phyloP scores from a whole-genome alignment of 306 rosid species.

The Biancaea sappan region DNA sequence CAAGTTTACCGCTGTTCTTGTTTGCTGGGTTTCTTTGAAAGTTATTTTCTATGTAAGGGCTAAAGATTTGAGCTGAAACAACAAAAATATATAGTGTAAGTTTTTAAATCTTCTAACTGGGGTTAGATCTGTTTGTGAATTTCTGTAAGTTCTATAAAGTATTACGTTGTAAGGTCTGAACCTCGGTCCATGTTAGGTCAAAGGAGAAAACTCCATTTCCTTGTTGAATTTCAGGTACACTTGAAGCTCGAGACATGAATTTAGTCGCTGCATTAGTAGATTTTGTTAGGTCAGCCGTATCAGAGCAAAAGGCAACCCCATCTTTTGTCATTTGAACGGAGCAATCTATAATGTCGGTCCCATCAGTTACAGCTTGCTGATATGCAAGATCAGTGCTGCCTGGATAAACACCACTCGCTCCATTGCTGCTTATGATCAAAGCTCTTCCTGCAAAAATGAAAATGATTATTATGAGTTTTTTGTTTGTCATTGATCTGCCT shows the following conservation, averaged over 20 bases:
- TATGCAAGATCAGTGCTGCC: conserved; percentile 90
- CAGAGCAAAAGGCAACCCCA: conserved; percentile 76
- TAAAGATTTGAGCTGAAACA: conserved; percentile 67
- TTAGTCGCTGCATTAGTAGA: conserved; percentile 53
- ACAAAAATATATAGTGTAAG: neutral
- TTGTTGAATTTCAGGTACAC: conserved; percentile 69
- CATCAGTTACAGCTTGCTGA: conserved; percentile 69
- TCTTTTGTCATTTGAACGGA: conserved; percentile 90
- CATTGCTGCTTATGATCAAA: conserved; percentile 69
- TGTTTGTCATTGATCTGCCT: neutral
- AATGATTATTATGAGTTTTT: neutral
- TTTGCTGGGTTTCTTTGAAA: conserved; percentile 71
- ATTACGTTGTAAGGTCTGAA: conserved; percentile 77
- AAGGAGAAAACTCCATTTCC: conserved; percentile 74
- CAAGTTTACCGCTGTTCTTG: conserved; percentile 63
- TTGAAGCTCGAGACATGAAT: conserved; percentile 56
- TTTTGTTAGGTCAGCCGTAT: conserved; percentile 46
- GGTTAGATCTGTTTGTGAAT: conserved; percentile 4
- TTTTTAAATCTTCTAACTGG: conserved; percentile 14
- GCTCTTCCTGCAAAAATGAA: conserved; percentile 52
- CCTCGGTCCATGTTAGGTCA: conserved; percentile 83
- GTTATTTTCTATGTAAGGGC: conserved; percentile 30
- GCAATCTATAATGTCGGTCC: conserved; percentile 87
- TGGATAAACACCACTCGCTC: conserved; percentile 85
- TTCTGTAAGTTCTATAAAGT: neutral